Base-by-base conservation (phyloP, 345 rosid genomes). In the Citrus mangshanensis region DNA sequence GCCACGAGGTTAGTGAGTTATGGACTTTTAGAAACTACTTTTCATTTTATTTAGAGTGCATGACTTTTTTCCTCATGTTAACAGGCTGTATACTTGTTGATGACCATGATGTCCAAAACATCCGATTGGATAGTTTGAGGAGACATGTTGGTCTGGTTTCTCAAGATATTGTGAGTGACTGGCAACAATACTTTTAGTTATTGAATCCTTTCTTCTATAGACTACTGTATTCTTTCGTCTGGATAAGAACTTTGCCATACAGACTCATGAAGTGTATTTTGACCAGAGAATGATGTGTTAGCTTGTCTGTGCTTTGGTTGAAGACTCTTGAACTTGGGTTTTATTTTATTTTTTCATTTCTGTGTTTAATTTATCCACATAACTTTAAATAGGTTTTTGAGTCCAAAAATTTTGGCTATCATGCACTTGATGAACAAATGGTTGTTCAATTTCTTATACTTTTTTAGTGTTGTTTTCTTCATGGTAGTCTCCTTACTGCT, bases 61-160 rank as follows among this genome's bases (percentile, higher is more conserved):
- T 14, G 38, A 32, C 56, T 70, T 19, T 59, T 40, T 81, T 79
- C 84, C 34, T 46, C 54, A 22, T 80, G 21, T 32, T 78, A 30
- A 37, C 84, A 93, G 99, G 99, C 59, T 85, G 83, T 68, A 89
- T 93, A 68, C 88, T 78, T 79, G 58, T 95, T 24, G 98, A 95
- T 83, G 83, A 91, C 75, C 87, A 85, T 66, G 79, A 95, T 74
- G 87, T 93, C 58, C 84, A 87, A 79, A 79, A 82, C 77, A 85
- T 95, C 70, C 84, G 77, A 40, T 79, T 95, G 83, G 90, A 85
- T 24, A 90, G 92, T 84, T 87, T 93, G 88, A 93, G 98, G 89
- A 85, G 88, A 76, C 92, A 92, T 86, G 84, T 95, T 78, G 91
- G 97, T 84, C 86, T 96, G 30, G 99, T 96, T 86, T 96, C 99